These are phyloP conservation scores for Sedum album DNA, from an alignment of 164 flowering plant genomes.

Conservation along the genomic window DNA sequence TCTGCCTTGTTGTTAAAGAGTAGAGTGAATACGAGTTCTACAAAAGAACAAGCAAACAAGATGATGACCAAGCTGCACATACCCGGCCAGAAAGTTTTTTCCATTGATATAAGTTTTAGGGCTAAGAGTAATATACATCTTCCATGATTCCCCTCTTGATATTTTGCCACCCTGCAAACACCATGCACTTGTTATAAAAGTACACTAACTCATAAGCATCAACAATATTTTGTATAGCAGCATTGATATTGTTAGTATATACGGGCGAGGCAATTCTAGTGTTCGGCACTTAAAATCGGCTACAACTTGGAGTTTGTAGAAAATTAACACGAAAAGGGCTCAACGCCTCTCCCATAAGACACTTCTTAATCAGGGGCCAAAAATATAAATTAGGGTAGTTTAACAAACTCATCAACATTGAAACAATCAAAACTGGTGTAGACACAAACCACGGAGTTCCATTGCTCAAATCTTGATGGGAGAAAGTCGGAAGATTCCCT, in stretches of 20 bases:
- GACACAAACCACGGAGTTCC: too few relatives aligned
- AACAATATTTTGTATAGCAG: conserved; percentile 9
- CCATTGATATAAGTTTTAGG: conserved; percentile 1
- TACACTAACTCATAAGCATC: conserved; percentile 3
- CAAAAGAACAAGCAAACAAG: too few relatives aligned
- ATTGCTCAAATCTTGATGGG: too few relatives aligned
- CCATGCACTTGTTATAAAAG: background rate
- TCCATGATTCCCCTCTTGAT: conserved; percentile 12
- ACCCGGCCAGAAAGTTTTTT: conserved; percentile 8
- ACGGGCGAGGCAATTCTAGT: conserved; percentile 55
- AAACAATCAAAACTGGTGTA: too few relatives aligned
- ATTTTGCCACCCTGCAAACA: conserved; percentile 10
- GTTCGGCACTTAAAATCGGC: conserved; percentile 62
- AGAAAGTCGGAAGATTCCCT: too few relatives aligned
- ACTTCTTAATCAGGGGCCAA: too few relatives aligned
- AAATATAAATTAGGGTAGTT: too few relatives aligned
- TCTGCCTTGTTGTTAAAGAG: background rate
- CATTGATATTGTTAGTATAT: conserved; percentile 3
- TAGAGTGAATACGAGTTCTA: background rate
- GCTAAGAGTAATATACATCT: conserved; percentile 6
- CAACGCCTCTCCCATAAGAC: too few relatives aligned
- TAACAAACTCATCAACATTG: too few relatives aligned
- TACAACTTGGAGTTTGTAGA: too few relatives aligned
- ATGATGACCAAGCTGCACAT: background rate
- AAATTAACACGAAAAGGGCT: too few relatives aligned